Conservation (phyloP, 495 filamentous ascomycete species). For the Friedmanniomyces endolithicus region DNA sequence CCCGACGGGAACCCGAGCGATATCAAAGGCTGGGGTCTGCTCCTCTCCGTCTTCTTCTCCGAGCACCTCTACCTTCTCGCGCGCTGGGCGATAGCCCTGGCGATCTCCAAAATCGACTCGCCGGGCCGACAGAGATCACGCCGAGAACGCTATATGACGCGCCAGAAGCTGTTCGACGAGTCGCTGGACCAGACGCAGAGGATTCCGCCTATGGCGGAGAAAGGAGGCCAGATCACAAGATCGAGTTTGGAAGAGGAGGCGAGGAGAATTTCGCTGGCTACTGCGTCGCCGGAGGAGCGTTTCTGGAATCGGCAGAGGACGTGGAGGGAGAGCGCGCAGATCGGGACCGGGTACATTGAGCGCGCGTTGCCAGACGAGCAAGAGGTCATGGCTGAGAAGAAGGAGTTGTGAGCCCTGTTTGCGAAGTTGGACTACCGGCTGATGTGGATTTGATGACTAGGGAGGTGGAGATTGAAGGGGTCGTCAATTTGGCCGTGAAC, state of each 20-base stretch:
- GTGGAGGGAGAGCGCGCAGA: constrained; percentile 46
- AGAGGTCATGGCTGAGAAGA: constrained; percentile 49
- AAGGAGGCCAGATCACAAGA: constrained; percentile 28
- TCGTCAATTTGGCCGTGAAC: constrained; percentile 4
- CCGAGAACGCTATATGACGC: constrained; percentile 57
- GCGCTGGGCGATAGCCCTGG: constrained; percentile 54
- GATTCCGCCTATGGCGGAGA: constrained; percentile 25
- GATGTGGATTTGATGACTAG: constrained; percentile 1
- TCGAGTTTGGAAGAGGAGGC: constrained; percentile 59
- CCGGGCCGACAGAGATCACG: constrained; percentile 74
- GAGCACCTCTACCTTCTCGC: constrained; percentile 76
- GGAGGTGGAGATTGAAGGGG: constrained; percentile 2
- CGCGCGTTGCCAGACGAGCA: constrained; percentile 32
- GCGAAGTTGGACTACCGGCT: background rate
- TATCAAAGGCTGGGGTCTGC: constrained; percentile 68
- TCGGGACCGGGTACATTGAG: constrained; percentile 47
- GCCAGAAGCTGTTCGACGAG: constrained; percentile 60
- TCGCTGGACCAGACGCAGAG: constrained; percentile 34
- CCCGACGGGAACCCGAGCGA: constrained; percentile 49
- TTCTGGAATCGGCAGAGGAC: constrained; percentile 61
- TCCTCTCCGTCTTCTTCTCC: constrained; percentile 72
- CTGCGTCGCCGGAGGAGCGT: constrained; percentile 43
- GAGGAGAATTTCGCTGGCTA: constrained; percentile 39
- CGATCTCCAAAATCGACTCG: constrained; percentile 67
- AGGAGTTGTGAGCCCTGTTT: constrained; percentile 37